phyloP scores from a whole-genome alignment of 2,329 filamentous ascomycete genomes.

The Aspergillus pseudoglaucus region DNA sequence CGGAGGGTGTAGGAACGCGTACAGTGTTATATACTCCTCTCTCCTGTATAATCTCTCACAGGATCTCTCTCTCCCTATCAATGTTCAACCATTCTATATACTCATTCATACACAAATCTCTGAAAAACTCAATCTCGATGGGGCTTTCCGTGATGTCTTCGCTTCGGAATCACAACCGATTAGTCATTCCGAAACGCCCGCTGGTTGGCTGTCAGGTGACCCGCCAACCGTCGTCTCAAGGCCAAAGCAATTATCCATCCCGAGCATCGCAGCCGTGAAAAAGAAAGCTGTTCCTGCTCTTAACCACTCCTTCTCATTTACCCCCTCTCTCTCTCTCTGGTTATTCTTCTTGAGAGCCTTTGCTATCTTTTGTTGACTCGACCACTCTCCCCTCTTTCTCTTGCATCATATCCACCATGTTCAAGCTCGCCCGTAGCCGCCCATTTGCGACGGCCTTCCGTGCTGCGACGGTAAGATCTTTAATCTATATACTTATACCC shows the following conservation, averaged over 20 bases:
- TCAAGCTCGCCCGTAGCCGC: slow-evolving; percentile 76
- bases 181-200: slow-evolving; percentile 21
- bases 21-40: no score
- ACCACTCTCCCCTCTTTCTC: slow-evolving; percentile 16
- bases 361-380: slow-evolving; percentile 2
- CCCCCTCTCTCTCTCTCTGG: slow-evolving; percentile 8
- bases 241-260: slow-evolving; percentile 18
- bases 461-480: slow-evolving; percentile 62
- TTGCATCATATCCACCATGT: slow-evolving; percentile 53
- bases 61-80: no score
- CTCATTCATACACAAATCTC: not conserved
- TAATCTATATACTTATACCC: not conserved
- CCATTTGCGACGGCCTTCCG: slow-evolving; percentile 73
- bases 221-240: slow-evolving; percentile 18
- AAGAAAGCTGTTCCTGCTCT: slow-evolving; percentile 26
- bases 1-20: not conserved
- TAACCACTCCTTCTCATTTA: slow-evolving; percentile 6
- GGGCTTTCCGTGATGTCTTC: slow-evolving; percentile 27
- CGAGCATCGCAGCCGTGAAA: slow-evolving; percentile 25
- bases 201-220: slow-evolving; percentile 24
- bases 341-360: slow-evolving; percentile 6
- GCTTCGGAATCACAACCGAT: slow-evolving; percentile 17
- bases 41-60: no score
- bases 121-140: not conserved
- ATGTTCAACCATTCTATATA: not conserved